These are phyloP conservation scores for Fusarium protoensiforme DNA, from an alignment of 2,329 filamentous ascomycete genomes.

Conservation along the genomic window DNA sequence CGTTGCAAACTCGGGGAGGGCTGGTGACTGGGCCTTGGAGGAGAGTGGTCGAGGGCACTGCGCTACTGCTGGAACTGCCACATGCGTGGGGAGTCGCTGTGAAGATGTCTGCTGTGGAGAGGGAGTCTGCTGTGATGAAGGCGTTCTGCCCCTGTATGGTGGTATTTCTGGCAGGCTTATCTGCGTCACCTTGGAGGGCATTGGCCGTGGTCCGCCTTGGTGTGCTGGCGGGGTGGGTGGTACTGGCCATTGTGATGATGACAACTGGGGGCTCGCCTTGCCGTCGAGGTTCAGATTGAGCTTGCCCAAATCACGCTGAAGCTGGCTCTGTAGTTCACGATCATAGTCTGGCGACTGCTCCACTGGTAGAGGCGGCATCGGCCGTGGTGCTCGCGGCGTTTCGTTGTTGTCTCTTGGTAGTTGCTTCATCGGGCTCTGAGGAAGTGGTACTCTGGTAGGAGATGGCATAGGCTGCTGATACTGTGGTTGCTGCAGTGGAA, in stretches of 20 bases:
- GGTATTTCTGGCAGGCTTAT: conserved; percentile 66
- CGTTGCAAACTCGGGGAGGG: conserved; percentile 44
- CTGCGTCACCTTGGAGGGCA: conserved; percentile 52
- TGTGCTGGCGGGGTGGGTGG: conserved; percentile 49
- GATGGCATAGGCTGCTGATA: conserved; percentile 49
- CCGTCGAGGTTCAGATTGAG: conserved; percentile 59
- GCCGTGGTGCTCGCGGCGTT: conserved; percentile 60
- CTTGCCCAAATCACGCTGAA: conserved; percentile 71
- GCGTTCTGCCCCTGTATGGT: conserved; percentile 58
- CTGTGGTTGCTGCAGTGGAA: conserved; percentile 46
- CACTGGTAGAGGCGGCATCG: conserved; percentile 59
- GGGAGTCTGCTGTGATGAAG: conserved; percentile 43
- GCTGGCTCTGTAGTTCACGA: conserved; percentile 68
- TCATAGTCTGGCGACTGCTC: conserved; percentile 70
- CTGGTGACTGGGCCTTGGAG: conserved; percentile 47
- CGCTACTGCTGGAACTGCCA: conserved; percentile 20
- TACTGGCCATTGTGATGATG: conserved; percentile 24
- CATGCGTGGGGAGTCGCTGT: conserved; percentile 34
- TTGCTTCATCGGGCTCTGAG: conserved; percentile 53
- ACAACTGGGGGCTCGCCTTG: conserved; percentile 18
- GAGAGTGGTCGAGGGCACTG: conserved; percentile 42
- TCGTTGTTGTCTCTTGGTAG: conserved; percentile 50
- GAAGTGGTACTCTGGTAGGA: conserved; percentile 70
- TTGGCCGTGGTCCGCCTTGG: conserved; percentile 49
- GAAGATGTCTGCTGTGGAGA: conserved; percentile 42